phyloP scores from a whole-genome alignment of 805 yeast genomes.

The Vanderwaltozyma tropicalis region DNA sequence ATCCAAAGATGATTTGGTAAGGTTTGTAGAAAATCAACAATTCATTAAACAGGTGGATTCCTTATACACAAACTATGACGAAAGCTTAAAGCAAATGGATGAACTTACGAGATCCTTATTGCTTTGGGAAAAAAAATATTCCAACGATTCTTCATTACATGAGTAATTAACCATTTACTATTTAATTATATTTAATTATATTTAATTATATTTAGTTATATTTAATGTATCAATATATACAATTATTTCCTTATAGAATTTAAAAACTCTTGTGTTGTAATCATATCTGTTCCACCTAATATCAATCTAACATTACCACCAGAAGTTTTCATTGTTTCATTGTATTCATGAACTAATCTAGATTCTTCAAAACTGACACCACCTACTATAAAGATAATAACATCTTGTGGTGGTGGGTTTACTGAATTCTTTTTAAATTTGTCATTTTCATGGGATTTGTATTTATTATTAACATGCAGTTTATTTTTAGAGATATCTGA shows the following conservation, averaged over 20 bases:
- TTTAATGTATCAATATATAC: neutral
- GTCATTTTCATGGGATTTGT: conserved; percentile 10
- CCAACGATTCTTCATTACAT: conserved; percentile 9
- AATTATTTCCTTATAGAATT: conserved; percentile 12
- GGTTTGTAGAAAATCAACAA: conserved; percentile 35
- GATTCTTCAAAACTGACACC: conserved; percentile 93
- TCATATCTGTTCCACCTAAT: conserved; percentile 69
- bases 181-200: neutral
- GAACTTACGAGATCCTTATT: conserved; percentile 58
- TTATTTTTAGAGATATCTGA: conserved; percentile 30
- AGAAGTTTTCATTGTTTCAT: conserved; percentile 32
- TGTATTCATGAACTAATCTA: conserved; percentile 64
- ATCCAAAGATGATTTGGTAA: conserved; percentile 41
- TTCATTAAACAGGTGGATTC: conserved; percentile 32
- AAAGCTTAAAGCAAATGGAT: conserved; percentile 60
- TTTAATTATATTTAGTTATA: neutral
- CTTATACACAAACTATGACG: conserved; percentile 42
- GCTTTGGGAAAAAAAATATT: conserved; percentile 68
- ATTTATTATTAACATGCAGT: conserved; percentile 31
- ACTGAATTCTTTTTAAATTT: neutral
- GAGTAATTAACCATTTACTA: neutral
- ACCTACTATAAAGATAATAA: conserved; percentile 68
- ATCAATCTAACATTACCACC: conserved; percentile 50
- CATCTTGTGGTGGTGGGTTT: conserved; percentile 41
- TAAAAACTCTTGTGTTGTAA: conserved; percentile 36